Evolutionary conservation across 129 eudicot species (phyloP), one percentile per base, ranked within the genome.

Genomic region (Flaveria linearis): DNA sequence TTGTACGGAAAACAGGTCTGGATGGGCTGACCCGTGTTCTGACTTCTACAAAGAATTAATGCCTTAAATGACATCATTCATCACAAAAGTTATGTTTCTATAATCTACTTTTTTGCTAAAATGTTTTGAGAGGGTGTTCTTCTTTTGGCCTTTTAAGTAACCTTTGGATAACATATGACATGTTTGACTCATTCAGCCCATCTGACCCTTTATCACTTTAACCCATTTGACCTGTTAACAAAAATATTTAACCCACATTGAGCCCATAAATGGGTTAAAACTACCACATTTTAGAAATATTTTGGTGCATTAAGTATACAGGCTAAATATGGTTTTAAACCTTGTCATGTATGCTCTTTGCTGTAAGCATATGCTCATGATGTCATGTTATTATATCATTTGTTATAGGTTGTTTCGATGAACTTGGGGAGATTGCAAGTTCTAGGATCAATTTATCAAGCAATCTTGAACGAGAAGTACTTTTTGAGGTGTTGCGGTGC

Each of bases 401-500:
- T 78, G 63, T 36, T 72, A 3, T 72, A 94, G 98, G 96, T 72
- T 82, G 86, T 81, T 82, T 81, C 39, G 89, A 87, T 75, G 91
- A 86, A 60, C 74, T 80, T 57, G 86, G 80, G 30, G 85, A 81
- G 60, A 22, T 78, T 76, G 73, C 85, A 65, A 80, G 68, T 82
- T 75, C 86, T 72, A 91, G 84, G 67, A 78, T 81, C 39, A 78
- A 84, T 47, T 75, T 80, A 49, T 84, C 87, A 17, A 68, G 41
- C 42, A 78, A 84, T 60, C 76, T 82, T 68, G 91, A 90, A 71
- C 83, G 69, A 33, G 85, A 86, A 72, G 78, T 89, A 72, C 87
- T 94, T 14, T 80, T 79, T 22, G 97, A 88, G 79, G 80, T 94
- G 46, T 86, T 91, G 33, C 81, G 80, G 16, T 94, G 98, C 89